Evolutionary conservation across 2,329 filamentous ascomycete species (phyloP).

Genomic region (Verticillium tricorpus): DNA sequence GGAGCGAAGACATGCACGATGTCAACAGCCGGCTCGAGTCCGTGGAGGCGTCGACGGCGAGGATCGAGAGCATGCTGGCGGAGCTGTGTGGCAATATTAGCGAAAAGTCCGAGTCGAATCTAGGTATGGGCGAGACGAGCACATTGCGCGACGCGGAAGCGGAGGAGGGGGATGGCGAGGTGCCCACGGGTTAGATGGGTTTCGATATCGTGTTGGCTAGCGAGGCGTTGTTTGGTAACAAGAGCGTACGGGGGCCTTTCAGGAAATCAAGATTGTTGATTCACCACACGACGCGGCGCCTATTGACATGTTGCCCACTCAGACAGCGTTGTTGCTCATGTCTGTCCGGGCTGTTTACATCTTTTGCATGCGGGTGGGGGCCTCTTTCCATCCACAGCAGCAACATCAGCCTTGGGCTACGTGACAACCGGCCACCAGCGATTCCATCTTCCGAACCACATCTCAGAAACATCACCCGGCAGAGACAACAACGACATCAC

Average conservation of each 20-base stretch:
- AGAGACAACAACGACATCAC: not conserved
- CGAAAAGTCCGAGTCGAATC: slow-evolving; percentile 19
- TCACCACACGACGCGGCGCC: slow-evolving; percentile 1
- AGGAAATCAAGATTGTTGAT: slow-evolving; percentile 1
- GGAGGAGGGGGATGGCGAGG: slow-evolving; percentile 19
- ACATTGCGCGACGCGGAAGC: slow-evolving; percentile 14
- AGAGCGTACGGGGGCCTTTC: not conserved
- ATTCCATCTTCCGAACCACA: not conserved
- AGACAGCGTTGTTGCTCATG: not conserved
- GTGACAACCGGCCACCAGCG: not conserved
- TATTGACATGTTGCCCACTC: not conserved
- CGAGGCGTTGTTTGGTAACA: not conserved
- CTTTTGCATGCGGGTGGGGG: no score
- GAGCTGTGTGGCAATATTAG: slow-evolving; percentile 23
- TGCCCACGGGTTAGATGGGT: slow-evolving; percentile 23
- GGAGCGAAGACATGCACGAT: slow-evolving; percentile 39
- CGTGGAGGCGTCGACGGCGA: slow-evolving; percentile 45
- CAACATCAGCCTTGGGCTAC: not conserved
- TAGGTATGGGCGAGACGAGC: slow-evolving; percentile 20
- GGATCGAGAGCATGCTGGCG: slow-evolving; percentile 43
- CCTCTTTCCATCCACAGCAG: not conserved
- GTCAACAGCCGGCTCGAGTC: slow-evolving; percentile 38
- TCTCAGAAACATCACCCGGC: not conserved
- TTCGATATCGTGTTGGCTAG: not conserved
- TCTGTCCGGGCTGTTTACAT: not conserved